These are phyloP conservation scores for Petunia hybrid DNA, from an alignment of 305 asterid species.

Conservation along the genomic window DNA sequence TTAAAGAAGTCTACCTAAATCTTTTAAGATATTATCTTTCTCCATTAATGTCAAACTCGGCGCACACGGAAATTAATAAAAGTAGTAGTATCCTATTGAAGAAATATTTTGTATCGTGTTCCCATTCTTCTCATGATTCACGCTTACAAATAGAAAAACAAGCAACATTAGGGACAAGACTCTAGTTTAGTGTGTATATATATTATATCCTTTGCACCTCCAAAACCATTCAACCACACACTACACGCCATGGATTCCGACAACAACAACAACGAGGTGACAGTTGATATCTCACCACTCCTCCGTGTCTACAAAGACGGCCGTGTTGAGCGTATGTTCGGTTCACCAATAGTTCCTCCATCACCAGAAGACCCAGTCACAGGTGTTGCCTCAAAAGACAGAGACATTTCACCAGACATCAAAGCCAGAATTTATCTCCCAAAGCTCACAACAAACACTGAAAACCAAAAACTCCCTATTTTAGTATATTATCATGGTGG, in stretches of 20 bases:
- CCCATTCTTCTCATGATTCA: background rate
- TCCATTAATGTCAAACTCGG: too few species aligned
- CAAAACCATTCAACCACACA: background rate
- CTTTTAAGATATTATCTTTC: too few species aligned
- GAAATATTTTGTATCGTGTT: background rate
- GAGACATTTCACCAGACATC: conserved; percentile 38
- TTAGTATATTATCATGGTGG: conserved; percentile 50
- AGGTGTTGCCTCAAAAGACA: conserved; percentile 58
- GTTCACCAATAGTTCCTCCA: conserved; percentile 42
- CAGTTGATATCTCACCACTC: background rate
- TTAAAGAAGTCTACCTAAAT: too few species aligned
- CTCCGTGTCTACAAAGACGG: conserved; percentile 36
- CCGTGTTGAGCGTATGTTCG: conserved; percentile 46
- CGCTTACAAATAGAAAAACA: background rate
- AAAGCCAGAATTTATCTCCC: conserved; percentile 62
- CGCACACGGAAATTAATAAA: too few species aligned
- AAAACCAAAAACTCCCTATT: conserved; percentile 44
- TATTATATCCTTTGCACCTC: background rate
- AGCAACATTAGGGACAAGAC: background rate
- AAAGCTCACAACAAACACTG: conserved; percentile 27
- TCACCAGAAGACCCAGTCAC: conserved; percentile 44
- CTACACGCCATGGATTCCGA: conserved; percentile 10
- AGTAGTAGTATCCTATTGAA: too few species aligned
- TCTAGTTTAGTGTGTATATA: background rate
- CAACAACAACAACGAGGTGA: conserved; percentile 5